Evolutionary conservation across 2,329 filamentous ascomycete genomes (phyloP), one percentile per base, ranked within the genome.

Genomic region (Diaporthe vexans): DNA sequence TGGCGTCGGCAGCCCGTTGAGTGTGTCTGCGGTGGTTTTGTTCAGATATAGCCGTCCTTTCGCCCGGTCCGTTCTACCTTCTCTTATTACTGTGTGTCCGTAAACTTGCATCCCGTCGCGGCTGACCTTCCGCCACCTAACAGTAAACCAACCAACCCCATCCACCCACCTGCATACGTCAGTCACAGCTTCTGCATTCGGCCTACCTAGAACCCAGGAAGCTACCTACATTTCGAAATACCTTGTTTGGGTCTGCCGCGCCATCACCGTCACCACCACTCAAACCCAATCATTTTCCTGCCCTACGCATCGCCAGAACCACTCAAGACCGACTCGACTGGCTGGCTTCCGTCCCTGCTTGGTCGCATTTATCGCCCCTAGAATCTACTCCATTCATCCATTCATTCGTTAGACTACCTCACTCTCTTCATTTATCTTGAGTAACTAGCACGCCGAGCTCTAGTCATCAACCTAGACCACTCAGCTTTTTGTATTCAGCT

Each of bases 121-220:
- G 46, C 37, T 40, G 24, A 11, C 24, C 67, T 70, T 70, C 35
- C 67, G 43, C 51, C 54, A 57, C 67, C 54, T 33, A n/a, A n/a
- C n/a, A n/a, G n/a, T n/a, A 17, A 43, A 19, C 11, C 35, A 11
- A n/a, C 51, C 63, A 40, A 46, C 52, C 29, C 46, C 46, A 24
- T 33, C 56, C n/a, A 59, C 40, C 56, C 40, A 43, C 40, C 56
- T 72, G 48, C 69, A 72, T 63, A 63, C 70, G 48, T 72, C 46
- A 63, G 69, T 37, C n/a, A 48, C 56, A 17, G n/a, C 29, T 71
- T 26, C 56, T 71, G 57, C 56, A 71, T 59, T 51, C 52, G 46
- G 24, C 69, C 69, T 29, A 17, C 54, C 40, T 37, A 1, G 6
- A 9, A 37, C 29, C 11, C 13, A 24, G 26, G 26, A 52, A 21